phyloP scores from a whole-genome alignment of 2,329 filamentous ascomycete genomes.

The Ophiostoma novo-ulmi region DNA sequence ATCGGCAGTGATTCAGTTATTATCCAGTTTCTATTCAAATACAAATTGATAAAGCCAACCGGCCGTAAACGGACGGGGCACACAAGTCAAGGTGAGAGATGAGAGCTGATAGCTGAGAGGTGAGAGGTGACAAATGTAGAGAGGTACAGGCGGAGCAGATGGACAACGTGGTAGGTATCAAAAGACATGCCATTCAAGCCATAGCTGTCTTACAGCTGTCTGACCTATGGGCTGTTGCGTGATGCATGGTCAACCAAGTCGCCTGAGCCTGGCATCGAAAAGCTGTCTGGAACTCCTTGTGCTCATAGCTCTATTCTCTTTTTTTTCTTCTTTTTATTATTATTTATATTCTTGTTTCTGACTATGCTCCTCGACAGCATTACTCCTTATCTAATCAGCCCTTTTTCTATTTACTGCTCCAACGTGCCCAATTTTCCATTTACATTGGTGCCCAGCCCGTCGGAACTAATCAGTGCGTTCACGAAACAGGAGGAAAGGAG shows the following conservation, averaged over 20 bases:
- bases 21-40: too few relatives aligned
- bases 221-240: neutral
- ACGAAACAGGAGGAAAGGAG: neutral
- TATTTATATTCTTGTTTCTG: too few relatives aligned
- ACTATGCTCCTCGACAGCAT: too few relatives aligned
- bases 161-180: too few relatives aligned
- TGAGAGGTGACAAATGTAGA: neutral
- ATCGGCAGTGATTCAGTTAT: too few relatives aligned
- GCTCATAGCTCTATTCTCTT: too few relatives aligned
- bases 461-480: neutral
- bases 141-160: neutral
- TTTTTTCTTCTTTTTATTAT: too few relatives aligned
- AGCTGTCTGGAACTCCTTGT: too few relatives aligned
- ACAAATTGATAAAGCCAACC: too few relatives aligned
- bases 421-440: neutral
- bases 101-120: slow-evolving; percentile 5
- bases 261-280: too few relatives aligned
- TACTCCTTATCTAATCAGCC: too few relatives aligned
- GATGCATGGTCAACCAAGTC: neutral
- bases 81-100: neutral
- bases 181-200: too few relatives aligned
- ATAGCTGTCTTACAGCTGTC: neutral
- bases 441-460: neutral
- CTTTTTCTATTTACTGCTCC: neutral
- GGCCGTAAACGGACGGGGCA: neutral